Base-by-base conservation (phyloP, 148 eudicot genomes). In the Rhododendron henanense region DNA sequence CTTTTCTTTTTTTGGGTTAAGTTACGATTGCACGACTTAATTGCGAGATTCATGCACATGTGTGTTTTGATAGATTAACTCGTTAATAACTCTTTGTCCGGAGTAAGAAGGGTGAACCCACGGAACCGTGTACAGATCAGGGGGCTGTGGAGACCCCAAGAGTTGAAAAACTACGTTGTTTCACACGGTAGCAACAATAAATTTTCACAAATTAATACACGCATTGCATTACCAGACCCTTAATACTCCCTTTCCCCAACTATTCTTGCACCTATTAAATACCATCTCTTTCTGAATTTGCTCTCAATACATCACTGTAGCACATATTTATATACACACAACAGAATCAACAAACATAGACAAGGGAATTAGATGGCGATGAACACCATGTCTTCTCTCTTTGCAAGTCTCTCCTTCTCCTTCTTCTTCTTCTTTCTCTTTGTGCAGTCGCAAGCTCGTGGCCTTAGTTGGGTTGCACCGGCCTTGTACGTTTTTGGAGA, bases 401-500 rank as follows among this genome's bases (percentile, higher is more conserved):
- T 77, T 85, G 44, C 73, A 76, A 76, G 25, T 63, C 35, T 84
- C 73, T 48, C 50, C 63, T 67, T 59, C 37, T 35, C n/a, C n/a
- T 45, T 45, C 59, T 67, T 53, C 59, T 67, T 53, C 67, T 57
- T 85, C 53, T 57, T 44, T 10, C n/a, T n/a, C 19, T 44, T 78
- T 23, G 55, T 37, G 76, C 45, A 55, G 11, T 44, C 28, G 0
- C 37, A 84, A 75, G 41, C 74, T 57, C 80, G 31, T 1, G 37
- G 74, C 44, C 55, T 25, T 11, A 23, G 16, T 19, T 16, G 4
- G 14, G 25, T 74, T 51, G 31, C 82, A 39, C 47, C 86, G 28
- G 75, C 86, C 28, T 35, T 77, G 13, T 85, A 85, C 5, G 82
- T 85, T 33, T 85, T 85, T 25, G 83, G 83, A 28, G 87, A 85